Base-by-base conservation (phyloP, 1,139 yeast genomes). In the Yamadazyma diddensiae region DNA sequence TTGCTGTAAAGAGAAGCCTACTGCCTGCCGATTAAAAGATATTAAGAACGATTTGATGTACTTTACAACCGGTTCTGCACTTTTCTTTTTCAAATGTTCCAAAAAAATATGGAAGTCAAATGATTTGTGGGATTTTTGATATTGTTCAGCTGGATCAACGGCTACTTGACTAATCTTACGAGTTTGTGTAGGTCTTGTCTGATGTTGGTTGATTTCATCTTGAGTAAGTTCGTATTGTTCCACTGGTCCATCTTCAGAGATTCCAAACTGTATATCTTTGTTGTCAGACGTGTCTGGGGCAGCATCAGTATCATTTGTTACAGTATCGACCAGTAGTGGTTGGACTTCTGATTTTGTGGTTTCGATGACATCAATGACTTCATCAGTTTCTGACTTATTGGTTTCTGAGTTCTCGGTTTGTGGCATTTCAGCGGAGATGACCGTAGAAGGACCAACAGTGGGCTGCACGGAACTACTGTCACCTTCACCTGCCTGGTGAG, bases 51-150 rank as follows among this genome's bases (percentile, higher is more conserved):
- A 88, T 52, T 85, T 77, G 27, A 90, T 76, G 50, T 90, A 94
- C 34, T 90, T 73, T 2, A 92, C 90, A 26, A 90, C 73, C 0
- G 98, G 97, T 39, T 87, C 95, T 2, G 97, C 96, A 34, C 76
- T 68, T 44, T 79, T 82, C 38, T 77, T 73, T 36, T 82, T 79
- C 41, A 94, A 68, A 41, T 83, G 87, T 5, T 71, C 67, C 23
- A 90, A 65, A 52, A 94, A 94, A 15, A 70, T 63, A 50, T 85
- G 95, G 55, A 90, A 92, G 53, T 92, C 95, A 59, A 87, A 85
- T 3, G 83, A 62, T 59, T 66, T 53, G 39, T 68, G 73, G 0
- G 73, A 67, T 35, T 58, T 67, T 35, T 64, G 67, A 21, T 44
- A 43, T 21, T 42, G 46, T 18, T 42, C 42, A 5, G 46, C 28